These are phyloP conservation scores for Rhytidhysteron rufulum DNA, from an alignment of 2,329 filamentous ascomycete genomes.

Conservation along the genomic window DNA sequence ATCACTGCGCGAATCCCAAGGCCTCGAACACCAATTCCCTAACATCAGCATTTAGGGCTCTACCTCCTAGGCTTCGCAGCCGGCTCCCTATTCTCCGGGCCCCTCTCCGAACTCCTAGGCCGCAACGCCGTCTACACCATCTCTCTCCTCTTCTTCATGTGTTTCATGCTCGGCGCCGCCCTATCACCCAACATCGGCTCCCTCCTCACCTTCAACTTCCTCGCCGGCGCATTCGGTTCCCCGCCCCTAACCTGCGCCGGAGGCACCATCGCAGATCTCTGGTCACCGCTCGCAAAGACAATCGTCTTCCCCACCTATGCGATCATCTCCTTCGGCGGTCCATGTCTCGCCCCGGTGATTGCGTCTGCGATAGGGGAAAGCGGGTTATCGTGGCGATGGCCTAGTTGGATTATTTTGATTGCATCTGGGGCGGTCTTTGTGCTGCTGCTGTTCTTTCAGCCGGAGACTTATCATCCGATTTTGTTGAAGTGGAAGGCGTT, in stretches of 20 bases:
- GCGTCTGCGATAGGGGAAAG: slow-evolving; percentile 19
- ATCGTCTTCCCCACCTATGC: slow-evolving; percentile 25
- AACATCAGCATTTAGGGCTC: slow-evolving; percentile 24
- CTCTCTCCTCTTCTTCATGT: slow-evolving; percentile 22
- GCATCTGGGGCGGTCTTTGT: slow-evolving; percentile 14
- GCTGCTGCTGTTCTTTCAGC: slow-evolving; percentile 14
- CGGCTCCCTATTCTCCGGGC: slow-evolving; percentile 34
- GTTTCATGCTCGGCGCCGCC: slow-evolving; percentile 28
- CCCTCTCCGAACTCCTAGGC: slow-evolving; percentile 46
- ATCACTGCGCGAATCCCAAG: slow-evolving; percentile 8
- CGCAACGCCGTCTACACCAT: slow-evolving; percentile 33
- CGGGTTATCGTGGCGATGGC: slow-evolving; percentile 23
- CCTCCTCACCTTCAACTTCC: slow-evolving; percentile 47
- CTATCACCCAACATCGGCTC: slow-evolving; percentile 45
- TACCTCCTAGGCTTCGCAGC: slow-evolving; percentile 49
- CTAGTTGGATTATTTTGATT: slow-evolving; percentile 23
- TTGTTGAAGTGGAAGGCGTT: slow-evolving; percentile 31
- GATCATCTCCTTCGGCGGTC: slow-evolving; percentile 13
- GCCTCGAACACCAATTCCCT: no score
- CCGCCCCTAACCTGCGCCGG: slow-evolving; percentile 20
- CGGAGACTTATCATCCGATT: slow-evolving; percentile 18
- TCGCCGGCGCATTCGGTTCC: slow-evolving; percentile 47
- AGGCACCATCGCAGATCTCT: slow-evolving; percentile 17
- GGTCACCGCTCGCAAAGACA: slow-evolving; percentile 17
- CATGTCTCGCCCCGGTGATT: slow-evolving; percentile 45